phyloP scores from a whole-genome alignment of 106 monocot genomes.

The Dioscorea dumetorum region DNA sequence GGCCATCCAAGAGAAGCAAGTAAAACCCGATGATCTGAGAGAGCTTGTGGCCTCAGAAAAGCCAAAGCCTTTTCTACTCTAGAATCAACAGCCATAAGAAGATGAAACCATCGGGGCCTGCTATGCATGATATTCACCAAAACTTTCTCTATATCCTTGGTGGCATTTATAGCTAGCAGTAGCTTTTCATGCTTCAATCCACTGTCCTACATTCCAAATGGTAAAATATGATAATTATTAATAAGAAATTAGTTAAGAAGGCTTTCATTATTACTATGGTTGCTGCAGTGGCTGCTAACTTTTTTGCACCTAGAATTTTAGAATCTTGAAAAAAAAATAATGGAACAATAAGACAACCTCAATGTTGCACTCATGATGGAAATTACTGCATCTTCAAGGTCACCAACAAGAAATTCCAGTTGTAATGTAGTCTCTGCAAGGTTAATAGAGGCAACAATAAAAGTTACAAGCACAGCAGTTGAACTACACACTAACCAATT shows the following conservation, averaged over 20 bases:
- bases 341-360: constrained; percentile 3
- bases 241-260: no score
- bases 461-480: background rate
- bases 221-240: no score
- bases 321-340: constrained; percentile 1
- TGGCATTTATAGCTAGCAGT: constrained; percentile 33
- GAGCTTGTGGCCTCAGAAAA: constrained; percentile 56
- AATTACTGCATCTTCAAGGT: constrained; percentile 69
- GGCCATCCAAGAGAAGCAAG: constrained; percentile 74
- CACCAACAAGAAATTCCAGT: constrained; percentile 64
- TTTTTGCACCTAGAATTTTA: no score
- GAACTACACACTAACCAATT: background rate
- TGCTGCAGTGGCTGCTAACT: no score
- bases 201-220: constrained; percentile 20
- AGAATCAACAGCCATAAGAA: constrained; percentile 56
- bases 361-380: constrained; percentile 36
- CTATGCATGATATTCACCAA: constrained; percentile 16
- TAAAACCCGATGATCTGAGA: constrained; percentile 50
- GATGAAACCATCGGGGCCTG: constrained; percentile 39
- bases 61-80: constrained; percentile 51
- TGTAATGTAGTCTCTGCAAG: constrained; percentile 60
- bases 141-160: constrained; percentile 49
- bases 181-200: constrained; percentile 39
- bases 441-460: background rate
- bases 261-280: no score